A percentile compares a stretch with the other conserved stretches of the same genome.
Evolutionary conservation across 345 rosid genomes (phyloP).

Genomic region (Noccaea caerulescens): DNA sequence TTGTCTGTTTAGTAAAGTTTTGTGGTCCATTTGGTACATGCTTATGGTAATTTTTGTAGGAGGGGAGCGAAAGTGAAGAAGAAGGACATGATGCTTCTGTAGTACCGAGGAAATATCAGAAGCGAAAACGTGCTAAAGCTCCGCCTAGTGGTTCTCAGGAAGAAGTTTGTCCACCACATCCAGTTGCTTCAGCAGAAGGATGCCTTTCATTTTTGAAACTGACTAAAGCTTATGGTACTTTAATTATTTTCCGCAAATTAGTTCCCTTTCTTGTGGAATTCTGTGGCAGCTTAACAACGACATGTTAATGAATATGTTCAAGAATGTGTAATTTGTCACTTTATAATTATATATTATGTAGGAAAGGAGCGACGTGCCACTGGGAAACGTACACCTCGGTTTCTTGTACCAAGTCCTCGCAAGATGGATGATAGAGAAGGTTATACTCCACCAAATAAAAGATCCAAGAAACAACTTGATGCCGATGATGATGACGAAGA

Average conservation of each 20-base stretch:
- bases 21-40: conserved; percentile 1
- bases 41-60: conserved; percentile 52
- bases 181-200: conserved; percentile 58
- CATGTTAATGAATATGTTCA: conserved; percentile 21
- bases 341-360: conserved; percentile 36
- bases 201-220: conserved; percentile 74
- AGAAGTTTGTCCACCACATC: conserved; percentile 48
- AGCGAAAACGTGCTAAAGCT: conserved; percentile 61
- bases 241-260: conserved; percentile 18
- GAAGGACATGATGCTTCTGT: conserved; percentile 62
- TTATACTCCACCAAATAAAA: conserved; percentile 48
- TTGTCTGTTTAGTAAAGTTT: conserved; percentile 13
- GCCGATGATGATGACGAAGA: conserved; percentile 50
- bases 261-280: conserved; percentile 19
- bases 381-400: conserved; percentile 93
- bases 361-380: conserved; percentile 73
- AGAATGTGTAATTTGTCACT: conserved; percentile 30
- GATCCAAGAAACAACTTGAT: conserved; percentile 56
- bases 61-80: conserved; percentile 69
- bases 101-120: conserved; percentile 52
- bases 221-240: conserved; percentile 62
- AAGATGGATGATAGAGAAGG: conserved; percentile 54
- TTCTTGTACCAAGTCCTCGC: conserved; percentile 56
- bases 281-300: conserved; percentile 28
- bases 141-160: conserved; percentile 50